A percentile compares a stretch with the other conserved stretches of the same genome.
These are phyloP conservation scores for Bauhinia variegata DNA, from an alignment of 306 rosid genomes.

Conservation along the genomic window DNA sequence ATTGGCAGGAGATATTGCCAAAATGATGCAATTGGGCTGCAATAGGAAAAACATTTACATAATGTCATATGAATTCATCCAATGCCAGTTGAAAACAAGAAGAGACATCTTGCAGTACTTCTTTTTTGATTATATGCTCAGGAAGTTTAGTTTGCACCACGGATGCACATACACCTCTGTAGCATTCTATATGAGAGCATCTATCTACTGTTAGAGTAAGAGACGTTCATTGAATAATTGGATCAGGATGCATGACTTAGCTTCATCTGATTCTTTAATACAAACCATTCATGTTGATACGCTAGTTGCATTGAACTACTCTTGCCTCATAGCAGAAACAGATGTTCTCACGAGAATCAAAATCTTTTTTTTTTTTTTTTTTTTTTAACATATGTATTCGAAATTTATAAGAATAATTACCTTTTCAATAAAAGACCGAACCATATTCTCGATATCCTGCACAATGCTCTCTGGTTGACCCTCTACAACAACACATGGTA, in stretches of 20 bases:
- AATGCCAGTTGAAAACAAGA: background rate
- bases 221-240: background rate
- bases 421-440: conserved; percentile 89
- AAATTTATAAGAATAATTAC: conserved; percentile 42
- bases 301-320: conserved; percentile 5
- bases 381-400: background rate
- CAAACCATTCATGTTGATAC: conserved; percentile 11
- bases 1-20: conserved; percentile 99
- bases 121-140: conserved; percentile 23
- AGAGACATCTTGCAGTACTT: background rate
- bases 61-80: background rate
- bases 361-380: too few species aligned
- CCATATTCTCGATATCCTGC: conserved; percentile 92
- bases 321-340: conserved; percentile 1
- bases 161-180: background rate
- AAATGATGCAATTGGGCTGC: conserved; percentile 96
- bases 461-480: conserved; percentile 95
- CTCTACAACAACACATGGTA: conserved; percentile 52
- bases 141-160: conserved; percentile 20
- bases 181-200: background rate
- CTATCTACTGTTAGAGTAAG: background rate
- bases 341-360: conserved; percentile 10
- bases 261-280: conserved; percentile 19
- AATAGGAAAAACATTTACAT: conserved; percentile 2
- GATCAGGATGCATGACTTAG: conserved; percentile 26